Base-by-base conservation (phyloP, 1,284 basidiomycete genomes). In the Coriolopsis trogii region DNA sequence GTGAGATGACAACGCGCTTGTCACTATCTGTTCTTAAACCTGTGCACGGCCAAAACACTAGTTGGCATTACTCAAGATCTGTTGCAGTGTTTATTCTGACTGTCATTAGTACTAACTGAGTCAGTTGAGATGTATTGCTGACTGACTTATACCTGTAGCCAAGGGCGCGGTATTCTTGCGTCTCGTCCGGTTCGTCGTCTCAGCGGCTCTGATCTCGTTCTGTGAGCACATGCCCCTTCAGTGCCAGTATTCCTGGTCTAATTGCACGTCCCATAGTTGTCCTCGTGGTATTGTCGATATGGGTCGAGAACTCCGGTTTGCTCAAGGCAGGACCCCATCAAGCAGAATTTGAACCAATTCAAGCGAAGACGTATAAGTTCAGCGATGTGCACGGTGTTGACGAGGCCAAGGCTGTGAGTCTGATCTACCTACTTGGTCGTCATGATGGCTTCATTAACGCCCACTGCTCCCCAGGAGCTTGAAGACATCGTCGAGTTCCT, bases 361-460 rank as follows among this genome's bases (percentile, higher is more conserved):
- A 87, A 63, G 89, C 89, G 33, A 93, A 92, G 63, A 78, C 83
- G 0, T 87, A 93, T 73, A 94, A 85, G 63, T 97, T 97, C 67
- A 86, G 81, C 58, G 95, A 97, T 70, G 93, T 98, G 5, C 93
- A 97, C 61, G 95, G 95, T 39, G 89, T 94, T 33, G 95, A 97
- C 66, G 95, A 97, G 71, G 94, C 91, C 34, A 97, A 97, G 72
- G 83, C 87, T 62, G 89, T 87, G 41, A 47, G 75, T 59, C 2
- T n/a, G n/a, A n/a, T n/a, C n/a, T n/a, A n/a, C n/a, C n/a, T n/a
- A n/a, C n/a, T n/a, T n/a, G n/a, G n/a, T n/a, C n/a, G n/a, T n/a
- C 8, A 41, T 24, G 38, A 23, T 29, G 30, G 41, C 46, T 23
- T 16, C 45, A 30, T 20, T 21, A n/a, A 13, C 15, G 21, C 20